Conservation (phyloP, 2,329 filamentous ascomycete genomes). For the Colletotrichum australisinense region DNA sequence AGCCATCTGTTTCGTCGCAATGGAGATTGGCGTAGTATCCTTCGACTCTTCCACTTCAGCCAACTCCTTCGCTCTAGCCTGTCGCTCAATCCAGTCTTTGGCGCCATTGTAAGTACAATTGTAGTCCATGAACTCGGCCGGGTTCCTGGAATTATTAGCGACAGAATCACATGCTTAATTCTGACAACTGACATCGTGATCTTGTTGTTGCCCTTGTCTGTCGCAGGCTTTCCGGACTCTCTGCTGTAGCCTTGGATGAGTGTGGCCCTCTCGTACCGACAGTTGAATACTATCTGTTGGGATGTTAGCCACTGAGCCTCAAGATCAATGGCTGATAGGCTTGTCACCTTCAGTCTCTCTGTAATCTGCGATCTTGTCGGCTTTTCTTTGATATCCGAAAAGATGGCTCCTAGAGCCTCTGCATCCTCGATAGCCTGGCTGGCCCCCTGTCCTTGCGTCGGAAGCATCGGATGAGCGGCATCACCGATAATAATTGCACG, state of each 20-base stretch:
- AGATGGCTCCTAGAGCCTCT: conserved; percentile 47
- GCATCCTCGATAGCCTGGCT: conserved; percentile 55
- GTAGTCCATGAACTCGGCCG: conserved; percentile 55
- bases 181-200: conserved; percentile 6
- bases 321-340: background rate
- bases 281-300: conserved; percentile 39
- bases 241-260: conserved; percentile 55
- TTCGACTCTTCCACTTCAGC: background rate
- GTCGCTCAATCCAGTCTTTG: conserved; percentile 42
- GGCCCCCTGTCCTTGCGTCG: conserved; percentile 55
- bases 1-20: conserved; percentile 2
- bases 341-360: conserved; percentile 30
- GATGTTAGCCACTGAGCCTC: background rate
- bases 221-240: conserved; percentile 52
- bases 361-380: conserved; percentile 40
- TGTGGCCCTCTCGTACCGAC: conserved; percentile 49
- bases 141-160: conserved; percentile 40
- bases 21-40: background rate
- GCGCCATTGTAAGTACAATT: conserved; percentile 52
- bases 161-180: conserved; percentile 26
- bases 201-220: conserved; percentile 38
- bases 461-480: conserved; percentile 44
- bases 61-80: background rate
- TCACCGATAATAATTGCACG: conserved; percentile 38
- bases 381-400: conserved; percentile 38